Evolutionary conservation across 345 rosid genomes (phyloP).

Genomic region (Aegle marmelos): DNA sequence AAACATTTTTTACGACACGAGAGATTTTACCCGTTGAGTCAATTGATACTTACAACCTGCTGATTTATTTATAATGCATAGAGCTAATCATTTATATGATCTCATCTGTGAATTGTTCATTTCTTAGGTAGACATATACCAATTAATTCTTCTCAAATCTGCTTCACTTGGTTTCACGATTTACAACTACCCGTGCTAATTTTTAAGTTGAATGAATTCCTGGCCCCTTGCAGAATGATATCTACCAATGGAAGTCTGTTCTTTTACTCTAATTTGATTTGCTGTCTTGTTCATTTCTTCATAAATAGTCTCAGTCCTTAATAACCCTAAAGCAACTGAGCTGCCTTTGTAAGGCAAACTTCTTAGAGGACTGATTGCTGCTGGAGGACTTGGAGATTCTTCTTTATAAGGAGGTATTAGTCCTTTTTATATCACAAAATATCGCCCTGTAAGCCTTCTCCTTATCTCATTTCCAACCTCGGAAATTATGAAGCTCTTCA

Average conservation of each 20-base stretch:
- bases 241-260: too few species aligned
- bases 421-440: conserved; percentile 45
- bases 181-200: neutral
- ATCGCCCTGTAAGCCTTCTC: conserved; percentile 51
- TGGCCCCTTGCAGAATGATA: too few species aligned
- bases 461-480: conserved; percentile 57
- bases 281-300: neutral
- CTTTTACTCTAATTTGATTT: neutral
- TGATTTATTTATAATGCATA: too few species aligned
- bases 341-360: conserved; percentile 23
- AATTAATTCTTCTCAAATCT: too few species aligned
- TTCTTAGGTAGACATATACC: too few species aligned
- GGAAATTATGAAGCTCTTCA: conserved; percentile 61
- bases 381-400: conserved; percentile 44
- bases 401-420: conserved; percentile 56
- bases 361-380: conserved; percentile 52
- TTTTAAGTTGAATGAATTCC: neutral
- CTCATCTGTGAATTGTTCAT: too few species aligned
- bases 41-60: too few species aligned
- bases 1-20: too few species aligned
- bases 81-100: too few species aligned
- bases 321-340: conserved; percentile 21
- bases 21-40: too few species aligned
- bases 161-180: too few species aligned
- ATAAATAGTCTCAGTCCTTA: conserved; percentile 21